Evolutionary conservation across 2,329 filamentous ascomycete genomes (phyloP).

Genomic region (Remersonia thermophila): DNA sequence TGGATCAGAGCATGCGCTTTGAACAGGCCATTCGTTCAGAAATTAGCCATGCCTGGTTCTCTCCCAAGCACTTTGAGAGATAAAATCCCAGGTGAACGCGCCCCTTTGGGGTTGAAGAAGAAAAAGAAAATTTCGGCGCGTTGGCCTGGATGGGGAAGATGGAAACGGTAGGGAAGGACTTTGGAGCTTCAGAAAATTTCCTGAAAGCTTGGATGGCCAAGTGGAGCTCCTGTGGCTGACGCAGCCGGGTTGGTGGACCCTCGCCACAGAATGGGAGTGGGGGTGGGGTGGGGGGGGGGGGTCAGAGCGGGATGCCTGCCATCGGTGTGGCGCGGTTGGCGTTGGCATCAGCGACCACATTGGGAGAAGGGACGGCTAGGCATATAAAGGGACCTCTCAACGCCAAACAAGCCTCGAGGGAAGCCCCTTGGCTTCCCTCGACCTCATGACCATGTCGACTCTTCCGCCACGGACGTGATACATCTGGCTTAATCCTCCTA

Average conservation of each 20-base stretch:
- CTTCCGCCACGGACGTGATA: slow-evolving; percentile 4
- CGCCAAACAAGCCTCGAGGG: slow-evolving; percentile 9
- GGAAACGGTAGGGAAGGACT: no score
- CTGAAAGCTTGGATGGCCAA: background rate
- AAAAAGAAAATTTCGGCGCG: background rate
- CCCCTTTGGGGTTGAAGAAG: no score
- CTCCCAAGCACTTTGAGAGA: no score
- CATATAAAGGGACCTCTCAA: slow-evolving; percentile 17
- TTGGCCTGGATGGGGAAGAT: no score
- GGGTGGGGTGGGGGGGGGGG: slow-evolving; percentile 3
- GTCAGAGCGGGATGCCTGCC: no score
- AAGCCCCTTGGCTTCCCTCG: slow-evolving; percentile 6
- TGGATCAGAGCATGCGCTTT: no score
- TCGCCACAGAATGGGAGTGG: slow-evolving; percentile 6
- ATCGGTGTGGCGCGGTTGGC: slow-evolving; percentile 3
- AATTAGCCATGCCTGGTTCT: no score
- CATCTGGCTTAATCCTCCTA: no score
- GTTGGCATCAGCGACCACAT: slow-evolving; percentile 7
- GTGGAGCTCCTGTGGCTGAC: slow-evolving; percentile 5
- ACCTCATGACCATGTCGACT: slow-evolving; percentile 10
- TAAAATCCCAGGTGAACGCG: no score
- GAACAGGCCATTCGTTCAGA: no score
- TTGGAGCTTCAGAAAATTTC: background rate
- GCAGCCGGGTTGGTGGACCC: slow-evolving; percentile 2
- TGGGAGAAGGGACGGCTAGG: slow-evolving; percentile 3